phyloP scores from a whole-genome alignment of 306 rosid genomes.

The Cyamopsis tetragonoloba region DNA sequence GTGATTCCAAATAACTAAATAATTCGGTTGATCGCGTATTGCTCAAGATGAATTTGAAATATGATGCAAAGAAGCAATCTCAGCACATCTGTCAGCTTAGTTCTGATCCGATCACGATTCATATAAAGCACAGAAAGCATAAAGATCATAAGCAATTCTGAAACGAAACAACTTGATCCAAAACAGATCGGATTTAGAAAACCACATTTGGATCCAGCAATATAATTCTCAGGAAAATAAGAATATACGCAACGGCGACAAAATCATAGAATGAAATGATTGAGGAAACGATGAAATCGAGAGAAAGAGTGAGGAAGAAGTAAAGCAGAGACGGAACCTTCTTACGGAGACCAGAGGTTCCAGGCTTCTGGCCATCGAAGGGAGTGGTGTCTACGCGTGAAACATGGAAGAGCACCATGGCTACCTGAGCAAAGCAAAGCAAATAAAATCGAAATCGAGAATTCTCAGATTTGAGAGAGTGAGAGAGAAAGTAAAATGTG shows the following conservation, averaged over 20 bases:
- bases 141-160: background rate
- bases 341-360: slow-evolving; percentile 99
- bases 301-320: background rate
- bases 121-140: background rate
- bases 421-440: slow-evolving; percentile 5
- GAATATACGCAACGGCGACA: background rate
- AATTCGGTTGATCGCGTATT: background rate
- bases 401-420: slow-evolving; percentile 66
- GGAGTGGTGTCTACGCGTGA: slow-evolving; percentile 57
- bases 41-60: background rate
- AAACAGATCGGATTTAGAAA: slow-evolving; percentile 24
- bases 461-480: slow-evolving; percentile 16
- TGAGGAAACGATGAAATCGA: background rate
- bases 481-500: background rate
- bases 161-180: slow-evolving; percentile 25
- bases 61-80: background rate
- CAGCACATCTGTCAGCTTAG: background rate
- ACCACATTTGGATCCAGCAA: slow-evolving; percentile 17
- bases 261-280: background rate
- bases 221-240: background rate
- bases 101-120: slow-evolving; percentile 26
- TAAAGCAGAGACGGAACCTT: slow-evolving; percentile 46
- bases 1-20: background rate
- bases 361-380: slow-evolving; percentile 98
- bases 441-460: slow-evolving; percentile 1